Percentiles rank a stretch among this genome's conserved stretches.
phyloP scores from a whole-genome alignment of 2,329 filamentous ascomycete species.

The Fusarium oxysporum region DNA sequence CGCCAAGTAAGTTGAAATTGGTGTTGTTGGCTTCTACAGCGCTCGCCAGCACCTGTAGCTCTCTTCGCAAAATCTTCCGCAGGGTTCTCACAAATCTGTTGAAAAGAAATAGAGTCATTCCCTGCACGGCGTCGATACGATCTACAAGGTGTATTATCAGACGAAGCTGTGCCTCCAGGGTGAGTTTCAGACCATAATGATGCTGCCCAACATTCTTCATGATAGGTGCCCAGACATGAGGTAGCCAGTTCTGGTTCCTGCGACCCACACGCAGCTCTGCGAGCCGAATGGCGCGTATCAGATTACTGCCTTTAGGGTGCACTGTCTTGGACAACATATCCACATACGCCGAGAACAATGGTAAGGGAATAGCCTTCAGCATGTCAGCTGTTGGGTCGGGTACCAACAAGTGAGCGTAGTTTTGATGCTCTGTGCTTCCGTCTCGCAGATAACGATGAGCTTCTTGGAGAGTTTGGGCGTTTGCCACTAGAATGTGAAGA shows the following conservation, averaged over 20 bases:
- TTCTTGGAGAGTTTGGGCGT: constrained; percentile 60
- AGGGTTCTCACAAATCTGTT: constrained; percentile 41
- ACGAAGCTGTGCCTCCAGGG: constrained; percentile 46
- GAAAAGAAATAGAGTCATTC: constrained; percentile 40
- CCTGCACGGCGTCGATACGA: constrained; percentile 45
- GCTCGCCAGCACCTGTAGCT: constrained; percentile 38
- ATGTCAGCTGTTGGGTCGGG: constrained; percentile 39
- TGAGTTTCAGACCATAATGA: constrained; percentile 44
- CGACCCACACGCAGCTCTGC: constrained; percentile 42
- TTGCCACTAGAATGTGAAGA: constrained; percentile 66
- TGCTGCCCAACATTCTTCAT: constrained; percentile 50
- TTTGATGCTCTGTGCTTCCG: constrained; percentile 44
- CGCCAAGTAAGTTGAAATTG: constrained; percentile 20
- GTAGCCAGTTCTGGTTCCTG: constrained; percentile 44
- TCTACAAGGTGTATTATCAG: constrained; percentile 45
- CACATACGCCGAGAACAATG: constrained; percentile 64
- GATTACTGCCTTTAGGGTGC: constrained; percentile 36
- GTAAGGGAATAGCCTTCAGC: constrained; percentile 44
- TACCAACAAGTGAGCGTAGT: constrained; percentile 32
- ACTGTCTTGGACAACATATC: constrained; percentile 44
- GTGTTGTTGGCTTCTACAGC: constrained; percentile 27
- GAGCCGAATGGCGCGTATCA: constrained; percentile 50
- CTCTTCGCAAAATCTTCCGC: constrained; percentile 44
- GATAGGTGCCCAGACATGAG: constrained; percentile 50
- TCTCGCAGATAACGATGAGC: constrained; percentile 64